These are phyloP conservation scores for Sabuloglossum arenarium DNA, from an alignment of 495 filamentous ascomycete genomes.

Conservation along the genomic window DNA sequence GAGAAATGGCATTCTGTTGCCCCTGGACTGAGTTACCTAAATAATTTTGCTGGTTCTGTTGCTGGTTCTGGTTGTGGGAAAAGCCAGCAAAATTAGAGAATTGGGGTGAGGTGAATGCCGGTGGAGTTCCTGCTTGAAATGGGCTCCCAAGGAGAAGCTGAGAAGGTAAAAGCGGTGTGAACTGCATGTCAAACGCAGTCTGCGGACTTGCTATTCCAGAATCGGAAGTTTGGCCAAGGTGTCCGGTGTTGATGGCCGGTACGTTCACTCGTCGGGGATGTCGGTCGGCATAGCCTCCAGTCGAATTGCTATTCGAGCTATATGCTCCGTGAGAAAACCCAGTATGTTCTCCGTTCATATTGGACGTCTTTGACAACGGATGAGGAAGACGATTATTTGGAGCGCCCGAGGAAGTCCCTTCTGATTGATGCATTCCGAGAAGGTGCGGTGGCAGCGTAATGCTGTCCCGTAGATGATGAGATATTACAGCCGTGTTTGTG, in stretches of 20 bases:
- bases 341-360: slow-evolving; percentile 32
- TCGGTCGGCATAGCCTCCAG: slow-evolving; percentile 60
- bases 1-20: slow-evolving; percentile 41
- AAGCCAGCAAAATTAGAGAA: slow-evolving; percentile 70
- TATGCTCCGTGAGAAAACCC: slow-evolving; percentile 87
- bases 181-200: slow-evolving; percentile 91
- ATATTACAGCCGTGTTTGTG: slow-evolving; percentile 51
- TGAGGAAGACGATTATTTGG: slow-evolving; percentile 39
- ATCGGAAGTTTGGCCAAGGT: slow-evolving; percentile 29
- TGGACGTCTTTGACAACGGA: slow-evolving; percentile 49
- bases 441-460: slow-evolving; percentile 56
- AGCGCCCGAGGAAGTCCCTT: slow-evolving; percentile 24
- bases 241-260: slow-evolving; percentile 73
- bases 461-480: slow-evolving; percentile 45
- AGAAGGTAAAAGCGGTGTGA: slow-evolving; percentile 84
- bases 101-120: slow-evolving; percentile 72
- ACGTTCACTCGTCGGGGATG: slow-evolving; percentile 63
- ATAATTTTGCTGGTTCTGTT: slow-evolving; percentile 33
- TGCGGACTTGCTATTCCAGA: slow-evolving; percentile 72
- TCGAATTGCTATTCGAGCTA: slow-evolving; percentile 46
- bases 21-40: slow-evolving; percentile 39
- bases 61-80: slow-evolving; percentile 38
- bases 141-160: slow-evolving; percentile 88
- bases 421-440: slow-evolving; percentile 73
- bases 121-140: slow-evolving; percentile 86